A percentile compares a stretch with the other conserved stretches of the same genome.
Conservation (phyloP, 257 asterid species). For the Nicotiana knightiana region DNA sequence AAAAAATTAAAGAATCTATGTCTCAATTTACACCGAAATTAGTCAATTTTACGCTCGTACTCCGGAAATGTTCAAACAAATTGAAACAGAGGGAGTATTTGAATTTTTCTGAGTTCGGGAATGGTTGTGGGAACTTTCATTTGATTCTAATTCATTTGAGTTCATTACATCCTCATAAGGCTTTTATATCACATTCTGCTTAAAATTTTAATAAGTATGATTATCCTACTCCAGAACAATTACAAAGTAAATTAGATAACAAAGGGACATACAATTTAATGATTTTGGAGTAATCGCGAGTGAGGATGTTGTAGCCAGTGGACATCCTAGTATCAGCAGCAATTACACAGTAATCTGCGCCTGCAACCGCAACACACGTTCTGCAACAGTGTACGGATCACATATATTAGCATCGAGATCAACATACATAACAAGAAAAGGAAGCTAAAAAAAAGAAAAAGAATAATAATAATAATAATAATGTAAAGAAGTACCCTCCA, state of each 20-base stretch:
- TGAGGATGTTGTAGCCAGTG: constrained; percentile 60
- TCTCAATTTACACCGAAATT: too few relatives aligned
- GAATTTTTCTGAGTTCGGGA: too few relatives aligned
- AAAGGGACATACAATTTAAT: constrained; percentile 1
- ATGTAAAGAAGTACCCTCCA: constrained; percentile 57
- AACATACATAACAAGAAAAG: too few relatives aligned
- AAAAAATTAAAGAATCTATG: too few relatives aligned
- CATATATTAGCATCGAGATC: not conserved
- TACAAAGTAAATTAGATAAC: not conserved
- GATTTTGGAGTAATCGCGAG: constrained; percentile 93
- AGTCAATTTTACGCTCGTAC: too few relatives aligned
- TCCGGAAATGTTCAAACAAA: too few relatives aligned
- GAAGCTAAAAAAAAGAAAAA: too few relatives aligned
- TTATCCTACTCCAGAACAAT: not conserved
- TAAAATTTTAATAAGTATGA: not conserved
- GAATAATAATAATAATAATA: not conserved
- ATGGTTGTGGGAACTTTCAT: too few relatives aligned
- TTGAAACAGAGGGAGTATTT: too few relatives aligned
- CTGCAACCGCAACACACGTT: constrained; percentile 87
- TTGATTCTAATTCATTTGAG: too few relatives aligned
- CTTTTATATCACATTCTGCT: not conserved
- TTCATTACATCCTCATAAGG: not conserved
- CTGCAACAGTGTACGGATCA: constrained; percentile 24
- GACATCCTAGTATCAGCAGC: constrained; percentile 94
- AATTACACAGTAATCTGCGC: constrained; percentile 85